These are phyloP conservation scores for Rubus parviflorus DNA, from an alignment of 306 rosid species.

Conservation along the genomic window DNA sequence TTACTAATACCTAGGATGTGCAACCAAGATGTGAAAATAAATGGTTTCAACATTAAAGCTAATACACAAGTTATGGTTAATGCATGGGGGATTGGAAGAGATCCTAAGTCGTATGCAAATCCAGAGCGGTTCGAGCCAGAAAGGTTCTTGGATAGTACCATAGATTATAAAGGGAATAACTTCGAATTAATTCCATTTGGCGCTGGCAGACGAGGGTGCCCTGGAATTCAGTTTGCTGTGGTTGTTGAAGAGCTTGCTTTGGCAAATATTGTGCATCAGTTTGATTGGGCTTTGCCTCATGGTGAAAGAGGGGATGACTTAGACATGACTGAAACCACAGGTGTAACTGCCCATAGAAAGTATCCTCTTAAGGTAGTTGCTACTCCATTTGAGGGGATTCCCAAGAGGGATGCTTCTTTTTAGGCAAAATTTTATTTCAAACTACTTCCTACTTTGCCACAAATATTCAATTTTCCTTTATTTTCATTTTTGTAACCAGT, in stretches of 20 bases:
- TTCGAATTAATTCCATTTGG: neutral
- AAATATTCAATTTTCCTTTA: too few species aligned
- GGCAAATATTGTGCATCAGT: neutral
- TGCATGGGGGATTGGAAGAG: neutral
- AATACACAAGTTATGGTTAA: neutral
- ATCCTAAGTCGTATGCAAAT: neutral
- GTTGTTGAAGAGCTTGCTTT: neutral
- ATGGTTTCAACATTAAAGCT: neutral
- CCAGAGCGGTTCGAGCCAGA: neutral
- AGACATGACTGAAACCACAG: neutral
- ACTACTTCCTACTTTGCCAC: too few species aligned
- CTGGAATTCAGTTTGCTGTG: neutral
- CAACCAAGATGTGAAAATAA: neutral
- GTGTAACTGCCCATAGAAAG: conserved; percentile 11
- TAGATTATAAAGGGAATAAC: neutral
- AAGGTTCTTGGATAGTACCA: neutral
- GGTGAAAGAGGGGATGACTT: neutral
- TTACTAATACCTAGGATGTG: neutral
- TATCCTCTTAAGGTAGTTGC: conserved; percentile 31
- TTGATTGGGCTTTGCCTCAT: conserved; percentile 22
- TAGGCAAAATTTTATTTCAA: too few species aligned
- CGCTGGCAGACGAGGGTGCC: neutral
- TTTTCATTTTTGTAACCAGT: too few species aligned
- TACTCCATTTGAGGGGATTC: neutral
- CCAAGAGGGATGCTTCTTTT: too few species aligned